Evolutionary conservation across 2,329 filamentous ascomycete genomes (phyloP).

Genomic region (Teratosphaeria gauchensis): DNA sequence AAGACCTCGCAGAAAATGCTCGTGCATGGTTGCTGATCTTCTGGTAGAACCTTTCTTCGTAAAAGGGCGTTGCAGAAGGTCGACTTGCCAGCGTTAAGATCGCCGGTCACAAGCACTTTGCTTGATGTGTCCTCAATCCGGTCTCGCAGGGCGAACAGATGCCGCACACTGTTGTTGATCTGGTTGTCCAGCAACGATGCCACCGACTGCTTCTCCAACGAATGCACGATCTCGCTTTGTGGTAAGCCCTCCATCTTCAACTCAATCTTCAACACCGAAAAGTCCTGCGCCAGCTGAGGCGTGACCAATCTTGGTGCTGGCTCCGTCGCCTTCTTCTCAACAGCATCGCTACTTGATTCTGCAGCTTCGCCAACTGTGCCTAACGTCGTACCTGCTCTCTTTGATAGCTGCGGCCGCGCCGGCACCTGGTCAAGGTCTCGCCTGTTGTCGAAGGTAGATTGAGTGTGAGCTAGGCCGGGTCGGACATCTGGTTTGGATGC

Average conservation of each 20-base stretch:
- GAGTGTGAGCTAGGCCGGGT: slow-evolving; percentile 54
- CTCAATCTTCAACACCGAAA: slow-evolving; percentile 90
- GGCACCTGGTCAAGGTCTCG: slow-evolving; percentile 29
- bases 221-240: slow-evolving; percentile 87
- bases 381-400: slow-evolving; percentile 63
- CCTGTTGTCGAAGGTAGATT: slow-evolving; percentile 48
- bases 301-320: slow-evolving; percentile 77
- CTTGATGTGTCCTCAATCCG: slow-evolving; percentile 95
- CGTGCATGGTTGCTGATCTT: slow-evolving; percentile 96
- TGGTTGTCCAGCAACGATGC: slow-evolving; percentile 87
- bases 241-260: slow-evolving; percentile 79
- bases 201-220: slow-evolving; percentile 82
- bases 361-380: slow-evolving; percentile 46
- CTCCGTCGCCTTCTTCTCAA: slow-evolving; percentile 49
- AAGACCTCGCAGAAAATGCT: slow-evolving; percentile 97
- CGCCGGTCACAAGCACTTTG: slow-evolving; percentile 91
- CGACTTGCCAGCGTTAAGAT: slow-evolving; percentile 94
- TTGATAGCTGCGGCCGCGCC: slow-evolving; percentile 44
- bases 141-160: slow-evolving; percentile 76
- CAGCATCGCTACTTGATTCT: slow-evolving; percentile 57
- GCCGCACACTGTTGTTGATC: slow-evolving; percentile 86
- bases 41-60: slow-evolving; percentile 81
- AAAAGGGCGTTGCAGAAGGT: slow-evolving; percentile 98
- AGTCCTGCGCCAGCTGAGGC: slow-evolving; percentile 88
- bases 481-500: slow-evolving; percentile 42